Base-by-base conservation (phyloP, 495 filamentous ascomycete genomes). In the Aspergillus asperescens region DNA sequence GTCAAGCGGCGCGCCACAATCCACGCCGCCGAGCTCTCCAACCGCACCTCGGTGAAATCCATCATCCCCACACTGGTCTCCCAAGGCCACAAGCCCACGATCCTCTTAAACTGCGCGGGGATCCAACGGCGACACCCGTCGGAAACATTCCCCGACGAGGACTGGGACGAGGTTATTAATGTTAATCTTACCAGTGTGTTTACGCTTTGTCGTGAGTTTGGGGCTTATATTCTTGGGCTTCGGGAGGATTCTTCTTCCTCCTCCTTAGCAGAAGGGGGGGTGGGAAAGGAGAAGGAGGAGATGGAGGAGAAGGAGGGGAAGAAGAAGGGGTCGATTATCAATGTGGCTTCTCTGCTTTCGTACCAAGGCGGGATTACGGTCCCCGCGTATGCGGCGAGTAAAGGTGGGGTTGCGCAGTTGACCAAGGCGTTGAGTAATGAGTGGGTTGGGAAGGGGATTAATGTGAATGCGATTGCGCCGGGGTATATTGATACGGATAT, bases 341-440 rank as follows among this genome's bases (percentile, higher is more conserved):
- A 96, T 69, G 80, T 94, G 56, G 89, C 85, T 5, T 87, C 82
- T 1, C 77, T 96, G 9, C 79, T 95, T 0, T 85, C 85, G 32
- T 96, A 94, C 79, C 91, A 96, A 61, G 91, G 92, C 44, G 91
- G 92, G 0, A 74, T 95, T 35, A 95, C 86, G 0, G 89, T 96
- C 1, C 89, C 92, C 0, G 92, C 90, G 2, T 96, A 96, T 69
- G 85, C 91, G 9, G 90, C 92, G 0, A 84, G 82, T 59, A 96
- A 96, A 68, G 90, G 90, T 22, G 91, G 87, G 4, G 81, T 96
- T 1, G 82, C 82, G 15, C 89, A 95, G 67, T 66, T 96, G 48
- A 96, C 92, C 27, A 96, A 95, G 65, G 83, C 86, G 13, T 75
- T 95, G 34, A 83, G 84, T 19, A 96, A 96, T 52, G 88, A 94